These are phyloP conservation scores for Monilinia aucupariae DNA, from an alignment of 2,329 filamentous ascomycete genomes.

Conservation along the genomic window DNA sequence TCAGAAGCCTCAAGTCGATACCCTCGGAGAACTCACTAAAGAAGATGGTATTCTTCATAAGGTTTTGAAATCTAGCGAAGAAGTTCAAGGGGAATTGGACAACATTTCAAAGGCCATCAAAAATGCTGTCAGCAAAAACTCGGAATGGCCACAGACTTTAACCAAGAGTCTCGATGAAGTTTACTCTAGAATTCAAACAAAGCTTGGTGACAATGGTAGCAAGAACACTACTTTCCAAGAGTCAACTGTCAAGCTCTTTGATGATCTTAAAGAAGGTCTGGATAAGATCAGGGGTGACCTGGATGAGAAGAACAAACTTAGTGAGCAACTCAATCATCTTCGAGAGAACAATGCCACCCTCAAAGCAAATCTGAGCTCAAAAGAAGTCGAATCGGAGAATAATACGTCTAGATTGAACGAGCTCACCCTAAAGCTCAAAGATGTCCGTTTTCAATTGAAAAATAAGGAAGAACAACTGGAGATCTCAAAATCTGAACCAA, in stretches of 20 bases:
- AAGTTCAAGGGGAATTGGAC: conserved; percentile 33
- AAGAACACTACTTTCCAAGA: conserved; percentile 18
- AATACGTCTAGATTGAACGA: conserved; percentile 21
- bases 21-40: conserved; percentile 22
- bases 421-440: conserved; percentile 20
- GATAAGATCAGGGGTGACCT: conserved; percentile 22
- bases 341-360: conserved; percentile 24
- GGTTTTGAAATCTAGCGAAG: conserved; percentile 20
- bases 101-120: conserved; percentile 20
- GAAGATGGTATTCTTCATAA: conserved; percentile 25
- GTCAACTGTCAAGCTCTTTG: conserved; percentile 20
- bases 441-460: conserved; percentile 21
- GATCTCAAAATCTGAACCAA: conserved; percentile 17
- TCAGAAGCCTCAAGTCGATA: conserved; percentile 20
- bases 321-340: conserved; percentile 24
- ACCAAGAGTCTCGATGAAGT: conserved; percentile 27
- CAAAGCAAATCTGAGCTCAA: conserved; percentile 16
- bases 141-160: conserved; percentile 21
- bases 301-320: conserved; percentile 22
- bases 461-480: conserved; percentile 26
- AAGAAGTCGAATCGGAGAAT: conserved; percentile 20
- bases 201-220: conserved; percentile 16
- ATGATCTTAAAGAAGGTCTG: conserved; percentile 25
- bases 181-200: conserved; percentile 24
- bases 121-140: conserved; percentile 18